Percentiles rank a stretch among this genome's conserved stretches.
Evolutionary conservation across 2,329 filamentous ascomycete species (phyloP).

Genomic region (Trichoderma afroharzianum): DNA sequence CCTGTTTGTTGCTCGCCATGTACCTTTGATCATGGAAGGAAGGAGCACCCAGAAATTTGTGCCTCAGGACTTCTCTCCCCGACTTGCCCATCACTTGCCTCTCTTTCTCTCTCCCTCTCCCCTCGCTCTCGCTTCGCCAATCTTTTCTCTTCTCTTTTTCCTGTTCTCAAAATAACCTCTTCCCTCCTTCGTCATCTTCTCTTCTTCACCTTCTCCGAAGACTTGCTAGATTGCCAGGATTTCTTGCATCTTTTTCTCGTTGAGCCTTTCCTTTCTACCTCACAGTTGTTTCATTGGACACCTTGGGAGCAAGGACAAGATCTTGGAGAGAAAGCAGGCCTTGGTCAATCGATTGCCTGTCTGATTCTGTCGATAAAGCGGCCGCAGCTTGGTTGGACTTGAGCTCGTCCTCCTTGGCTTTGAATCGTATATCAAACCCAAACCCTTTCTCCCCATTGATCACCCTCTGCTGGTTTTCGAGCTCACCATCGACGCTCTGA

Average conservation of each 20-base stretch:
- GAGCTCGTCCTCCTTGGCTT: neutral
- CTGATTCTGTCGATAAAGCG: neutral
- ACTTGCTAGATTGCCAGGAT: neutral
- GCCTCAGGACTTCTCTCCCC: neutral
- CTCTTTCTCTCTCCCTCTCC: neutral
- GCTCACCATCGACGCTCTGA: neutral
- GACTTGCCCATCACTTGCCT: neutral
- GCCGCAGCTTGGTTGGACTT: neutral
- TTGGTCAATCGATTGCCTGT: neutral
- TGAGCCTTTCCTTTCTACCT: neutral
- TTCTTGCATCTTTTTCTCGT: neutral
- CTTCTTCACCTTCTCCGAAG: neutral
- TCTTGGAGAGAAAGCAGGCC: neutral
- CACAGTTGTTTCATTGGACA: neutral
- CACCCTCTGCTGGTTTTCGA: neutral
- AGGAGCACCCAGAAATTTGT: neutral
- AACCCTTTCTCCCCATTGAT: neutral
- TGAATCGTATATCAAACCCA: neutral
- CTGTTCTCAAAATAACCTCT: neutral
- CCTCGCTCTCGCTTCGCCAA: neutral
- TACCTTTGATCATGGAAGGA: neutral
- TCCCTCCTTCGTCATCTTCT: neutral
- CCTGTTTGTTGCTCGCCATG: neutral
- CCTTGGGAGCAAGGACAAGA: neutral
- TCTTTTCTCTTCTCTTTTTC: neutral